Conservation (phyloP, 2,329 filamentous ascomycete species). For the Ophidiomyces ophidiicola region DNA sequence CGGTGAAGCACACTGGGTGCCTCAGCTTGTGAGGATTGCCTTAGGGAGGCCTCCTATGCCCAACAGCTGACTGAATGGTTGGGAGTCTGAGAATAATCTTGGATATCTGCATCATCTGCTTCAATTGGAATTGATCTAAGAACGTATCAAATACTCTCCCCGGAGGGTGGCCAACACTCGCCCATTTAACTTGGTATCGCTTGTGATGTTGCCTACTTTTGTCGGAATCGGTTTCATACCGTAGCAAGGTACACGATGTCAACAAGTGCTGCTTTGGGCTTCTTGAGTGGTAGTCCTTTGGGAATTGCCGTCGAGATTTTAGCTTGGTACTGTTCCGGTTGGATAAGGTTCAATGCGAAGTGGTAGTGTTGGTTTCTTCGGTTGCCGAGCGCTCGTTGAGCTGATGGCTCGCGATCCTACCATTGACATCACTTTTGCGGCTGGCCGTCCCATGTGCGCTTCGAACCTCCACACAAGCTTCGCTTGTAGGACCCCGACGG, state of each 20-base stretch:
- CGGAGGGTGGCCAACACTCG: conserved; percentile 35
- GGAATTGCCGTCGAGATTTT: conserved; percentile 19
- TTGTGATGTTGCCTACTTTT: conserved; percentile 37
- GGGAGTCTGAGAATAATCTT: conserved; percentile 6
- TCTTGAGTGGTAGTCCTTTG: conserved; percentile 25
- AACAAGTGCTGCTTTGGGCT: conserved; percentile 31
- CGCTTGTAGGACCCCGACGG: conserved; percentile 30
- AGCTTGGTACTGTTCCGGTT: conserved; percentile 32
- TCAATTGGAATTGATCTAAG: conserved; percentile 19
- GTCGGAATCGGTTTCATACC: conserved; percentile 43
- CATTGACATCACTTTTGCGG: conserved; percentile 6
- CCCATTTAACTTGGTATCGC: conserved; percentile 14
- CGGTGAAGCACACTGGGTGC: conserved; percentile 41
- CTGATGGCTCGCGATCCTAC: background rate
- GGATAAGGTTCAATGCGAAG: conserved; percentile 18
- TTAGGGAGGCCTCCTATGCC: conserved; percentile 35
- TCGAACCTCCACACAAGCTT: conserved; percentile 30
- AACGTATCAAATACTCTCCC: conserved; percentile 25
- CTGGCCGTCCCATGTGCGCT: conserved; percentile 38
- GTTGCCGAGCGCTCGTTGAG: background rate
- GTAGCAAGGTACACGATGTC: conserved; percentile 45
- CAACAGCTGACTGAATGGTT: conserved; percentile 5
- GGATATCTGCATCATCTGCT: conserved; percentile 18
- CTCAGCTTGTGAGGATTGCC: conserved; percentile 35
- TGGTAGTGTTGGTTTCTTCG: conserved; percentile 7